Base-by-base conservation (phyloP, 192 early-diverging fungal genomes). In the Diversispora eburnea region DNA sequence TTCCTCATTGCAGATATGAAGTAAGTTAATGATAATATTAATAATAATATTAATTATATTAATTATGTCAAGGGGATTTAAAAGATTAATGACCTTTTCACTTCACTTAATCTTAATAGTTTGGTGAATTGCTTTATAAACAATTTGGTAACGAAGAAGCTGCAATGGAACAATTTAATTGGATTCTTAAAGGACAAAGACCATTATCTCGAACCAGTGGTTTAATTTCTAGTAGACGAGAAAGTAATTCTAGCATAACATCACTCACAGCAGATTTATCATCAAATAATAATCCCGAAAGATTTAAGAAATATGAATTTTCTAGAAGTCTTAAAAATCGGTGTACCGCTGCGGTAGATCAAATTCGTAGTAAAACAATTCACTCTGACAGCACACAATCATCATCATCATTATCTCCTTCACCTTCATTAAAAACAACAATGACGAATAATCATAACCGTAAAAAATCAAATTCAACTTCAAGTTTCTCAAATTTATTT, bases 251-350 rank as follows among this genome's bases (percentile, higher is more conserved):
- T 8, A 60, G 70, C 17, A 19, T 72, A 41, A 19, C 20, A 22
- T 63, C 71, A 49, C 15, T 60, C 8, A 20, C 71, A 13, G 6
- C 22, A 13, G 67, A 67, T 61, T 57, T 42, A 58, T 56, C 8
- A 47, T 65, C 77, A 48, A 39, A 42, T 12, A 54, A 67, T 68
- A 62, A 67, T 59, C 54, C 68, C 9, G 66, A 17, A 60, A 71
- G 73, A 17, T 81, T 78, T 58, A 81, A 81, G 65, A 81, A 81
- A 66, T 81, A 78, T 48, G 80, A 81, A 54, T 81, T 81, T 22
- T 67, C 75, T 1, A 76, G 75, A 25, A 63, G 49, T 5, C 33
- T 81, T 9, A 62, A 77, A 20, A 75, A 81, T 5, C 62, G 80
- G 13, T 78, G 80, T 58, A 75, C 75, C 15, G 45, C 78, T 0